Evolutionary conservation across 345 rosid species (phyloP), one percentile per base, ranked within the genome.

Genomic region (Lepidium aucheri): DNA sequence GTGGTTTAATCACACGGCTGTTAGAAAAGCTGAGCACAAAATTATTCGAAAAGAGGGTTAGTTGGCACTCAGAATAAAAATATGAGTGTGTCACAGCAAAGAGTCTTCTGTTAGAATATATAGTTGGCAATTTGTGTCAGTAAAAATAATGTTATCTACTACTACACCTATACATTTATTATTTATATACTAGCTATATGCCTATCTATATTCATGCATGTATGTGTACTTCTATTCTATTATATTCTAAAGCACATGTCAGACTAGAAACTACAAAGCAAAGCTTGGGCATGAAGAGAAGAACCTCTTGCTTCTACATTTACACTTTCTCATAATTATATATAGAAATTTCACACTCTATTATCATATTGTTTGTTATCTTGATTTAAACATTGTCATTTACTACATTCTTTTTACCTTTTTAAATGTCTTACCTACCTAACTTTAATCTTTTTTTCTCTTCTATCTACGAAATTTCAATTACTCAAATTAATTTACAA

Each of bases 81-180:
- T 67, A 76, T 68, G 81, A 78, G 88, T 86, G 89, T 78, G 86
- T 78, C 83, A 87, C 94, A 89, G 88, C 88, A 77, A 81, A 81
- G 80, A 82, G 77, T 65, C 83, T 77, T 68, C 83, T 78, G 79
- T 67, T 75, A 79, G 75, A 78, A 81, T 79, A 82, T 65, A 33
- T 67, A 74, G 93, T 84, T 84, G 95, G 91, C 88, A 81, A 79
- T 51, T 77, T 63, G 73, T 86, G 97, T 86, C 88, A 80, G 95
- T 80, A 58, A 79, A 68, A 74, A 71, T 43, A 55, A 33, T 69
- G 53, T 65, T 58, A 64, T 73, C 67, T 45, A 50, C 54, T 45
- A 50, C 54, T 52, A 17, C 20, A 32, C 18, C 54, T 44, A 54
- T 3, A 63, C 13, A 41, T 38, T 38, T 40, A 22, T 22, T 33